phyloP scores from a whole-genome alignment of 768 basidiomycete genomes.

The Infundibulicybe gibba region DNA sequence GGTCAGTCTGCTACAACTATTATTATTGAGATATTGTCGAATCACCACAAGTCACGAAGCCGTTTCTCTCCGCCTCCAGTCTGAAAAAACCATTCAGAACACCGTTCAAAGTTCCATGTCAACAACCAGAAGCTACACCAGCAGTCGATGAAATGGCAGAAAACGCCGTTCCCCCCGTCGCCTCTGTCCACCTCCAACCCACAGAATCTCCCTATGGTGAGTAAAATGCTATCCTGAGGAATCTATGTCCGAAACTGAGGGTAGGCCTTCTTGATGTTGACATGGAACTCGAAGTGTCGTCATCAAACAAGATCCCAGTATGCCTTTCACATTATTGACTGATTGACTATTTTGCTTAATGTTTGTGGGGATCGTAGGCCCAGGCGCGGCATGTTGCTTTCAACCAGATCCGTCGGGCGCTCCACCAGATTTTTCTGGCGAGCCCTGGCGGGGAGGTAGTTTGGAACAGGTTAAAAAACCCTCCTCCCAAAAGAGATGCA shows the following conservation, averaged over 20 bases:
- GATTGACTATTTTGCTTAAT: neutral
- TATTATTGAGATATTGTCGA: neutral
- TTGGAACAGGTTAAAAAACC: slow-evolving; percentile 18
- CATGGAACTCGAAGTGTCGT: slow-evolving; percentile 32
- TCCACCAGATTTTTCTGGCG: slow-evolving; percentile 32
- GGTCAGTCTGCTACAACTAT: slow-evolving; percentile 16
- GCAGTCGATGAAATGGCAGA: neutral
- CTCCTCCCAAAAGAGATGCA: slow-evolving; percentile 1
- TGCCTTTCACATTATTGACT: neutral
- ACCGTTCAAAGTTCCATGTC: slow-evolving; percentile 25
- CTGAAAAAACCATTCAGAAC: slow-evolving; percentile 50
- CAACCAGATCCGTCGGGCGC: slow-evolving; percentile 31
- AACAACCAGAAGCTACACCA: slow-evolving; percentile 7
- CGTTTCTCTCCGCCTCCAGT: slow-evolving; percentile 33
- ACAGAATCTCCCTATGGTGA: neutral
- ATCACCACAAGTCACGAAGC: slow-evolving; percentile 38
- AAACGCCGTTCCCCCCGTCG: neutral
- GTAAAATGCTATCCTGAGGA: neutral
- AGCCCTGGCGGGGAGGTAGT: slow-evolving; percentile 13
- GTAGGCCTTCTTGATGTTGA: slow-evolving; percentile 21
- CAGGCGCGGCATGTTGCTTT: slow-evolving; percentile 31
- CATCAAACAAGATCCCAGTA: slow-evolving; percentile 41
- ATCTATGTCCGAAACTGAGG: slow-evolving; percentile 4
- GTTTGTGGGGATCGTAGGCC: slow-evolving; percentile 17
- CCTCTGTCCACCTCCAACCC: neutral